Evolutionary conservation across 169 alveolate genomes (phyloP).

Genomic region (Cryptosporidium xiaoi): DNA sequence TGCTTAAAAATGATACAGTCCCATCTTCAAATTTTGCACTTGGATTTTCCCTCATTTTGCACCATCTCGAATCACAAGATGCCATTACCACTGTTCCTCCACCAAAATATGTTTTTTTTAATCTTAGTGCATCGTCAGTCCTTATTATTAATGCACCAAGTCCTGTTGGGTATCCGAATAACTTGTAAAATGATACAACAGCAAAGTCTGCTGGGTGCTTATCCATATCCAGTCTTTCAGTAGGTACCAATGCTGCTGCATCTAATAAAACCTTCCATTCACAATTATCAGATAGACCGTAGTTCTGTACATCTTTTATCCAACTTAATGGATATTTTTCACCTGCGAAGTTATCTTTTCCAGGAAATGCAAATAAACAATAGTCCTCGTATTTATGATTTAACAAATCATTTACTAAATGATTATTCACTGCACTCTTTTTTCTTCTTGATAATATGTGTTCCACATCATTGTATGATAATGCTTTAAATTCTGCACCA

Average conservation of each 20-base stretch:
- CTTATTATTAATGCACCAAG: slow-evolving; percentile 76
- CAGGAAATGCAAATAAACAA: slow-evolving; percentile 78
- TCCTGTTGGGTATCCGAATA: slow-evolving; percentile 81
- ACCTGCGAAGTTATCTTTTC: slow-evolving; percentile 79
- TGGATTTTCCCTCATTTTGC: slow-evolving; percentile 70
- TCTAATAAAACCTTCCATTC: slow-evolving; percentile 77
- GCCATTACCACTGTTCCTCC: slow-evolving; percentile 80
- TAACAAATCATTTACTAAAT: neutral
- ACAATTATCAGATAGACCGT: slow-evolving; percentile 75
- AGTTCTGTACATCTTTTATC: slow-evolving; percentile 73
- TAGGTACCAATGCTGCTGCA: slow-evolving; percentile 80
- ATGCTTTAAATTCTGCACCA: slow-evolving; percentile 74
- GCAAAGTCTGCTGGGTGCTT: slow-evolving; percentile 77
- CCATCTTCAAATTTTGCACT: slow-evolving; percentile 78
- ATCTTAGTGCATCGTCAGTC: slow-evolving; percentile 29
- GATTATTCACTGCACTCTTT: neutral
- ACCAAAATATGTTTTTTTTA: slow-evolving; percentile 78
- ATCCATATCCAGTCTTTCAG: slow-evolving; percentile 62
- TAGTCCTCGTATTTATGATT: neutral
- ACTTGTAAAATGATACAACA: slow-evolving; percentile 78
- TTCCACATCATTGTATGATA: slow-evolving; percentile 73
- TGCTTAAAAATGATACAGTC: slow-evolving; percentile 77
- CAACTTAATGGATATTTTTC: slow-evolving; percentile 72
- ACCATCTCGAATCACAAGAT: slow-evolving; percentile 77
- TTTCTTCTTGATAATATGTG: slow-evolving; percentile 43